A percentile compares a stretch with the other conserved stretches of the same genome.
Conservation (phyloP, 176 grass and related monocot species). For the Aegilops bicornis region DNA sequence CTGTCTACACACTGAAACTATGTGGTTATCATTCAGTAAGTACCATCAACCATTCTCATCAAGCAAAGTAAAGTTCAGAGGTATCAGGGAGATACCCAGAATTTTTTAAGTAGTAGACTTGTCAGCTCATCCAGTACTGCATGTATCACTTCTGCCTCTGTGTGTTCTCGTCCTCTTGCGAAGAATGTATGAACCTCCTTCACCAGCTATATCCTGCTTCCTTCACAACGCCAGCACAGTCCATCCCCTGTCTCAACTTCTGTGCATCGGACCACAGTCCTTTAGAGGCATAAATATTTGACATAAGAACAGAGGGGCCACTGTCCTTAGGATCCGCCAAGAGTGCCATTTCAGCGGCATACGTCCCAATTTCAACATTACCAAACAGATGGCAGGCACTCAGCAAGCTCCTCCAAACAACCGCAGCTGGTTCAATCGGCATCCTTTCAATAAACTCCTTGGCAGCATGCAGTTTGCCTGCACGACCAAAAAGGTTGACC, state of each 20-base stretch:
- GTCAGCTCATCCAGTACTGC: constrained; percentile 45
- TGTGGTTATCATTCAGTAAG: neutral
- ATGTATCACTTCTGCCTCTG: constrained; percentile 47
- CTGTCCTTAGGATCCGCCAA: constrained; percentile 58
- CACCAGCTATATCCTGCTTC: constrained; percentile 66
- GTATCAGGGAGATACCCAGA: constrained; percentile 30
- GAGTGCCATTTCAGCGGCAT: constrained; percentile 65
- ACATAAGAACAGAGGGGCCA: constrained; percentile 61
- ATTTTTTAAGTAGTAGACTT: constrained; percentile 36
- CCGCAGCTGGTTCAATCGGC: constrained; percentile 58
- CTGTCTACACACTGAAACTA: neutral
- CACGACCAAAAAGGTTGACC: constrained; percentile 67
- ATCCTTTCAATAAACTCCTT: constrained; percentile 67
- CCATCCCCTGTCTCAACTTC: constrained; percentile 59
- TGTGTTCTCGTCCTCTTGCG: constrained; percentile 42
- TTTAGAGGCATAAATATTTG: constrained; percentile 84
- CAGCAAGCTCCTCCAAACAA: constrained; percentile 76
- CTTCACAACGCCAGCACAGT: constrained; percentile 39
- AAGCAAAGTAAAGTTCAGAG: constrained; percentile 30
- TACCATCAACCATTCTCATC: constrained; percentile 37
- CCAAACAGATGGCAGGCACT: constrained; percentile 65
- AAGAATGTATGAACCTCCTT: constrained; percentile 59
- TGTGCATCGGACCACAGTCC: constrained; percentile 49
- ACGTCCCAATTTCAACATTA: constrained; percentile 64
- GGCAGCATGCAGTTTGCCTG: constrained; percentile 62